Conservation (phyloP, 345 rosid genomes). For the Gossypium longicalyx region DNA sequence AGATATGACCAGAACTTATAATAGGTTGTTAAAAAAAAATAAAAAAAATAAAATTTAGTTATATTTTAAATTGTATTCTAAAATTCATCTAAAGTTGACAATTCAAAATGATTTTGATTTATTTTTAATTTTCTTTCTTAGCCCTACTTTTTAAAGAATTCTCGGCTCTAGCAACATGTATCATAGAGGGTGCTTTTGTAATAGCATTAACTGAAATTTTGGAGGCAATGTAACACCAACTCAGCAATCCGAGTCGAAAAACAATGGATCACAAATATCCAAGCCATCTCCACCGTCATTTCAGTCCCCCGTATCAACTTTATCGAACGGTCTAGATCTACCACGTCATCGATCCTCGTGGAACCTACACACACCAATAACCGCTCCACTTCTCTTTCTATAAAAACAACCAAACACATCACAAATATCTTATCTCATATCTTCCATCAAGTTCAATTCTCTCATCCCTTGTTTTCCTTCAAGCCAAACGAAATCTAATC, state of each 20-base stretch:
- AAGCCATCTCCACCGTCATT: not conserved
- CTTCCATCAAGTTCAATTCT: not conserved
- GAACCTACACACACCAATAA: not conserved
- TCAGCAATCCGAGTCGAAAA: conserved; percentile 7
- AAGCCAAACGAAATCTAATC: not conserved
- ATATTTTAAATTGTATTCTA: too few species aligned
- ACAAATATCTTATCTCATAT: not conserved
- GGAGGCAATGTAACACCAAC: not conserved
- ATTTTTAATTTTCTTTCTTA: too few species aligned
- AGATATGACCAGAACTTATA: too few species aligned
- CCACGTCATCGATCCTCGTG: conserved; percentile 12
- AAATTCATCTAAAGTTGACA: too few species aligned
- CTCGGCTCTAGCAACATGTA: too few species aligned
- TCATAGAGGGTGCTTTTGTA: too few species aligned
- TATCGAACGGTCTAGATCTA: not conserved
- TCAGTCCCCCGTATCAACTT: not conserved
- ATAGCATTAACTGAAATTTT: too few species aligned
- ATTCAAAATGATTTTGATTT: too few species aligned
- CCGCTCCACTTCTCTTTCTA: not conserved
- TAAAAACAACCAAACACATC: not conserved
- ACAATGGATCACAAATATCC: not conserved
- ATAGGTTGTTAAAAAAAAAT: too few species aligned
- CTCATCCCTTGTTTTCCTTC: too few species aligned
- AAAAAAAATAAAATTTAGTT: too few species aligned
- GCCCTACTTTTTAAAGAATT: too few species aligned